A percentile compares a stretch with the other conserved stretches of the same genome.
phyloP scores from a whole-genome alignment of 2,329 filamentous ascomycete species.

The Ophiostoma tasmaniense region DNA sequence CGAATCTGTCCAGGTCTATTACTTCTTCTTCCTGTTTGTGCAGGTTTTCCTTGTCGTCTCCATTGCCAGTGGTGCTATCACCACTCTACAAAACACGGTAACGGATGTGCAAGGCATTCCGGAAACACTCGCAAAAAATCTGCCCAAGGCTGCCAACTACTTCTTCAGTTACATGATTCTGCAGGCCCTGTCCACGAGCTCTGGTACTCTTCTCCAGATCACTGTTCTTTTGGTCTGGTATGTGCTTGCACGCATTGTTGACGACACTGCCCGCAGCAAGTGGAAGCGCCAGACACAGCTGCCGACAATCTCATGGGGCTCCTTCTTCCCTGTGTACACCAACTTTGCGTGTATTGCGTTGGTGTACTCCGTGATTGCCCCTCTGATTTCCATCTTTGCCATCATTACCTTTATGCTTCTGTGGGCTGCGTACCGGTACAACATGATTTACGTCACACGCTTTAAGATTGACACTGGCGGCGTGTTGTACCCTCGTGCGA shows the following conservation, averaged over 20 bases:
- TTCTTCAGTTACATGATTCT: constrained; percentile 99
- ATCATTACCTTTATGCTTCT: constrained; percentile 84
- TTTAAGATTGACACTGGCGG: constrained; percentile 88
- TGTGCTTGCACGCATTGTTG: constrained; percentile 67
- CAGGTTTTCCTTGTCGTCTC: constrained; percentile 92
- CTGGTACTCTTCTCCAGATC: constrained; percentile 78
- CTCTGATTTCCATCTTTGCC: constrained; percentile 86
- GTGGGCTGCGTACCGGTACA: constrained; percentile 94
- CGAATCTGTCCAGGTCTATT: constrained; percentile 82
- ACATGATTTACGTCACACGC: constrained; percentile 87
- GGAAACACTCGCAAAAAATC: constrained; percentile 61
- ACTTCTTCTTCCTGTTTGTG: constrained; percentile 89
- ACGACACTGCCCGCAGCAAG: constrained; percentile 74
- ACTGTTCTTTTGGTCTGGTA: constrained; percentile 75
- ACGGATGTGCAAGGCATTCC: constrained; percentile 59
- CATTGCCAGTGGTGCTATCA: constrained; percentile 62
- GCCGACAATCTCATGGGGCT: constrained; percentile 75
- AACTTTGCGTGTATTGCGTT: constrained; percentile 90
- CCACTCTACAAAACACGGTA: constrained; percentile 49
- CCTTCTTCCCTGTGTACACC: constrained; percentile 92
- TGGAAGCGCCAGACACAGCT: constrained; percentile 77
- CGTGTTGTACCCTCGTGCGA: constrained; percentile 79
- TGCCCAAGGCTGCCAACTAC: constrained; percentile 86
- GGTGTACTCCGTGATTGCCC: constrained; percentile 82
- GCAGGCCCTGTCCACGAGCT: constrained; percentile 83